These are phyloP conservation scores for Penicillium daleae DNA, from an alignment of 495 filamentous ascomycete genomes.

Conservation along the genomic window DNA sequence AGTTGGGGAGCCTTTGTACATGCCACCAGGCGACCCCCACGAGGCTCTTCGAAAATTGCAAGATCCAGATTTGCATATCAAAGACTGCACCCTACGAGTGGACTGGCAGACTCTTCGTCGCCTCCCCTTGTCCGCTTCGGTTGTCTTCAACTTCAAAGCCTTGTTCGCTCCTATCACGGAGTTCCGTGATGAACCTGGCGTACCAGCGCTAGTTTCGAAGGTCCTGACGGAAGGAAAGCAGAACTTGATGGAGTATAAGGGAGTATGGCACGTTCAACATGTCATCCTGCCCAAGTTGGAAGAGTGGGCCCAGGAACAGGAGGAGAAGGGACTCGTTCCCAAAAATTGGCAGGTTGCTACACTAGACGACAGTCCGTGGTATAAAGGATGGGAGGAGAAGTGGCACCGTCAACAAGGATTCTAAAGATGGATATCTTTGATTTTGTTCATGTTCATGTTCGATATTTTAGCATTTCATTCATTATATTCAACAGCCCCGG, in stretches of 20 bases:
- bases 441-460: neutral
- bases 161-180: constrained; percentile 78
- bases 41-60: constrained; percentile 60
- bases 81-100: constrained; percentile 73
- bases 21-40: constrained; percentile 75
- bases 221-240: constrained; percentile 74
- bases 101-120: constrained; percentile 92
- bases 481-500: neutral
- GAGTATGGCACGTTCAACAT: constrained; percentile 82
- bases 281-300: constrained; percentile 71
- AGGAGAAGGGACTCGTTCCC: constrained; percentile 61
- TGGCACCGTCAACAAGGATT: constrained; percentile 81
- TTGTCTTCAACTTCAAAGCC: constrained; percentile 93
- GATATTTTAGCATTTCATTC: neutral
- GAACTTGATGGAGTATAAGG: constrained; percentile 81
- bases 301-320: constrained; percentile 71
- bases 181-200: constrained; percentile 73
- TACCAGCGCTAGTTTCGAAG: constrained; percentile 70
- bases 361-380: constrained; percentile 82
- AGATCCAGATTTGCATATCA: constrained; percentile 55
- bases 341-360: constrained; percentile 73
- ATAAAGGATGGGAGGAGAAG: constrained; percentile 80
- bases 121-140: constrained; percentile 71
- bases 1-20: constrained; percentile 75
- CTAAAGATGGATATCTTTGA: constrained; percentile 27